Evolutionary conservation across 169 alveolate species (phyloP).

Genomic region (Plasmodium relictum): DNA sequence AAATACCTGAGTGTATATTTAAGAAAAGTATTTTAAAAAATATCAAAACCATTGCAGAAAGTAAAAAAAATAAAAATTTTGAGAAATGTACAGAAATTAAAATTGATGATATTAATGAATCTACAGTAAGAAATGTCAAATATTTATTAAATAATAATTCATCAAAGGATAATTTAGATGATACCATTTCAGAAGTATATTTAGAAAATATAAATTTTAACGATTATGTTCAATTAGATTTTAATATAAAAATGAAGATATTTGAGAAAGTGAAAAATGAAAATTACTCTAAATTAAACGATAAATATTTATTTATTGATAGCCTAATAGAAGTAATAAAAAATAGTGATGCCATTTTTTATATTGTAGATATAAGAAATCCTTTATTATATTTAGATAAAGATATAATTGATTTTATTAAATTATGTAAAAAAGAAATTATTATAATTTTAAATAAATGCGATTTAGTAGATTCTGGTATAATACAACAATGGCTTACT

Average conservation of each 20-base stretch:
- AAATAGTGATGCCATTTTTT: conserved; percentile 54
- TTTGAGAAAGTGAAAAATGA: conserved; percentile 51
- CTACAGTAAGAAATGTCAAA: conserved; percentile 40
- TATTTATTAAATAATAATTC: not conserved
- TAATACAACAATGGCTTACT: conserved; percentile 50
- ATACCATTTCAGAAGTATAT: not conserved
- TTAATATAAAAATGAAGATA: conserved; percentile 20
- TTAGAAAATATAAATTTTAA: not conserved
- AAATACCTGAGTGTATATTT: conserved; percentile 66
- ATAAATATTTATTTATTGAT: conserved; percentile 48
- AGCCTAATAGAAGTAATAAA: conserved; percentile 46
- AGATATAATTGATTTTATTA: conserved; percentile 49
- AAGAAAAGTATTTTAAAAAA: conserved; percentile 46
- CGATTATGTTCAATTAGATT: conserved; percentile 19
- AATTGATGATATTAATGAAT: conserved; percentile 21
- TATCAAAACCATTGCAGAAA: conserved; percentile 26
- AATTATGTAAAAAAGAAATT: conserved; percentile 62
- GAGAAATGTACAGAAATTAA: conserved; percentile 41
- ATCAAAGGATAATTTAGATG: not conserved
- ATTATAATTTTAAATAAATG: conserved; percentile 63
- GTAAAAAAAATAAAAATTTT: conserved; percentile 29
- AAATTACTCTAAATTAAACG: conserved; percentile 25
- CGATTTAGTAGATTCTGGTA: conserved; percentile 42
- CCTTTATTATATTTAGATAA: conserved; percentile 61
- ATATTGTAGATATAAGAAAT: conserved; percentile 52